Base-by-base conservation (phyloP, 2,329 filamentous ascomycete genomes). In the Fusarium newnesense region DNA sequence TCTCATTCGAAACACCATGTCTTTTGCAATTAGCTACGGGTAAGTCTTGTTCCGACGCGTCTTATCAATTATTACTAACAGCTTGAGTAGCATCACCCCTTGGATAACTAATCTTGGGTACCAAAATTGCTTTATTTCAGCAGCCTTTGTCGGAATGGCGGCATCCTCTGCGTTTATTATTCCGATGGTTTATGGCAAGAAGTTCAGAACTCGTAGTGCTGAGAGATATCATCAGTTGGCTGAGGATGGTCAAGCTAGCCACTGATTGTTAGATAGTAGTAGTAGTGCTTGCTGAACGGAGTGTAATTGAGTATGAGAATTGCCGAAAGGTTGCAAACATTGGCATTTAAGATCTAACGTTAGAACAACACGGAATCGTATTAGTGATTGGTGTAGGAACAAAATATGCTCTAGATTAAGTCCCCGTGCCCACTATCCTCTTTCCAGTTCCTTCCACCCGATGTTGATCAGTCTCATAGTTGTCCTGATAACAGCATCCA, bases 111-210 rank as follows among this genome's bases (percentile, higher is more conserved):
- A 81, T 10, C 74, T 84, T 42, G 85, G 85, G 0, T 79, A 82
- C 19, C 83, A 85, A 47, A 85, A 85, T 61, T 82, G 83, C 8
- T 86, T 82, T 52, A 75, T 86, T 37, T 81, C 84, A 12, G 78
- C 81, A 5, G 84, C 83, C 1, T 83, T 85, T 19, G 66, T 84
- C 63, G 81, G 79, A 1, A 69, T 85, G 64, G 81, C 79, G 7
- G 81, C 83, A 19, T 80, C 83, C 19, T 75, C 83, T 43, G 82
- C 81, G 15, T 82, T 84, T 71, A 76, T 88, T 9, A 54, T 84
- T 1, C 83, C 89, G 73, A 83, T 88, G 15, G 84, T 81, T 70
- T 88, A 80, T 67, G 88, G 87, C 4, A 81, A 81, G 69, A 39
- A 24, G 9, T 57, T 80, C 15, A 49, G 54, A 49, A 0, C 85